phyloP scores from a whole-genome alignment of 1,139 yeast species.

The Geotrichum fermentans region DNA sequence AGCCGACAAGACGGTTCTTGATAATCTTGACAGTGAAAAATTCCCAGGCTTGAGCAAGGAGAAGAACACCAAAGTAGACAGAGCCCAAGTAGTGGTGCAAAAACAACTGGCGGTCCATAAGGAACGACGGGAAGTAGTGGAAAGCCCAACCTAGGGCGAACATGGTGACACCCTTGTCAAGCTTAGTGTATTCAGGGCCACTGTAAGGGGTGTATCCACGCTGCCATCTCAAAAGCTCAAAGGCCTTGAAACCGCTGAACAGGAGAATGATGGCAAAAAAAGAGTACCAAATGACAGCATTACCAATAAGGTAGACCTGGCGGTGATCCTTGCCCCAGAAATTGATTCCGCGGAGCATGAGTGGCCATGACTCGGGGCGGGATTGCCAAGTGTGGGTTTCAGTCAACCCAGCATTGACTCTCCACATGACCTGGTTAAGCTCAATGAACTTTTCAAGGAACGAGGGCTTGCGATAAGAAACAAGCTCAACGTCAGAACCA shows the following conservation, averaged over 20 bases:
- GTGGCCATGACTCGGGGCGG: constrained; percentile 84
- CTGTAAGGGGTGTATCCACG: constrained; percentile 39
- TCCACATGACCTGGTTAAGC: constrained; percentile 87
- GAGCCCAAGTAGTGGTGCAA: constrained; percentile 92
- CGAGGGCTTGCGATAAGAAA: constrained; percentile 58
- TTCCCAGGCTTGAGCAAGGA: constrained; percentile 78
- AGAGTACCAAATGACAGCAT: constrained; percentile 87
- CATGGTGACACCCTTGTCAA: constrained; percentile 63
- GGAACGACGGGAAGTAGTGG: constrained; percentile 81
- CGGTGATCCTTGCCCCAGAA: constrained; percentile 80
- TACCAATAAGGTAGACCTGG: constrained; percentile 85
- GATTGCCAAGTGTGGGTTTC: constrained; percentile 87
- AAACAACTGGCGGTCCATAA: constrained; percentile 92
- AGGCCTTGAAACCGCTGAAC: constrained; percentile 50
- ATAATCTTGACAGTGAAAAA: constrained; percentile 44
- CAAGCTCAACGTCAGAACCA: constrained; percentile 44
- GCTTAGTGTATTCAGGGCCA: constrained; percentile 58
- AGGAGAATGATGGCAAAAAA: constrained; percentile 55
- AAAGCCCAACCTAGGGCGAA: constrained; percentile 76
- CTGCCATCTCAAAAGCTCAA: constrained; percentile 74
- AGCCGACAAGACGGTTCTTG: constrained; percentile 43
- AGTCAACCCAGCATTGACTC: constrained; percentile 75
- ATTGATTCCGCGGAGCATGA: constrained; percentile 84
- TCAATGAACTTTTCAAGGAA: constrained; percentile 71
- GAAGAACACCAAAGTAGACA: constrained; percentile 79